Percentiles rank a stretch among this genome's conserved stretches.
Evolutionary conservation across 2,329 filamentous ascomycete genomes (phyloP).

Genomic region (Lecanoromycetidae sp.): DNA sequence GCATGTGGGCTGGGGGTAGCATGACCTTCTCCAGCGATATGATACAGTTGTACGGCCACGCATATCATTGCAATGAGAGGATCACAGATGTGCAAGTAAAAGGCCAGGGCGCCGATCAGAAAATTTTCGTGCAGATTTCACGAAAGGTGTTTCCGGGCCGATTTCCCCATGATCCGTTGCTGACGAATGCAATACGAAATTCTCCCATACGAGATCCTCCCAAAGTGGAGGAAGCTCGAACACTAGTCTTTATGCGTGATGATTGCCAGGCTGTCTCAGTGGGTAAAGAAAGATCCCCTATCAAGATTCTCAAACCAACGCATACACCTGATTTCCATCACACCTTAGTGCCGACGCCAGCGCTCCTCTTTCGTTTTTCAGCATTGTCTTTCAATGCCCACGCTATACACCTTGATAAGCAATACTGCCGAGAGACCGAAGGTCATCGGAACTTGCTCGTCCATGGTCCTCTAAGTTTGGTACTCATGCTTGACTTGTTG

Average conservation of each 20-base stretch:
- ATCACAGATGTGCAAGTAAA: conserved; percentile 39
- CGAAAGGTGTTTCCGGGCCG: conserved; percentile 35
- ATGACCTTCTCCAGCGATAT: conserved; percentile 40
- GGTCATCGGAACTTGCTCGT: conserved; percentile 65
- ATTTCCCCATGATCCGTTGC: conserved; percentile 27
- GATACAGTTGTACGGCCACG: conserved; percentile 25
- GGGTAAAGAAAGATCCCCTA: conserved; percentile 18
- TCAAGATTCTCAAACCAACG: conserved; percentile 24
- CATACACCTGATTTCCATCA: conserved; percentile 27
- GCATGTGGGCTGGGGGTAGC: conserved; percentile 81
- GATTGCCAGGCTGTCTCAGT: conserved; percentile 30
- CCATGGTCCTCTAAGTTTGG: conserved; percentile 72
- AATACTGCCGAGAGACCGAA: conserved; percentile 59
- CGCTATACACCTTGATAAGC: conserved; percentile 69
- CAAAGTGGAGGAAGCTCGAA: conserved; percentile 49
- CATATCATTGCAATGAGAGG: conserved; percentile 34
- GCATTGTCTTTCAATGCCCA: conserved; percentile 90
- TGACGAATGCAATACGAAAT: too few relatives aligned
- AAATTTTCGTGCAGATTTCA: conserved; percentile 50
- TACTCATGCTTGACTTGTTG: conserved; percentile 61
- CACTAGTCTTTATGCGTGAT: conserved; percentile 52
- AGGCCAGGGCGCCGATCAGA: conserved; percentile 40
- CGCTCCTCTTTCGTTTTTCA: conserved; percentile 78
- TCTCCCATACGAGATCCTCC: too few relatives aligned
- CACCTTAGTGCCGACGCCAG: conserved; percentile 51